Conservation (phyloP, 352 stramenopile species). For the Phytophthora sp. region DNA sequence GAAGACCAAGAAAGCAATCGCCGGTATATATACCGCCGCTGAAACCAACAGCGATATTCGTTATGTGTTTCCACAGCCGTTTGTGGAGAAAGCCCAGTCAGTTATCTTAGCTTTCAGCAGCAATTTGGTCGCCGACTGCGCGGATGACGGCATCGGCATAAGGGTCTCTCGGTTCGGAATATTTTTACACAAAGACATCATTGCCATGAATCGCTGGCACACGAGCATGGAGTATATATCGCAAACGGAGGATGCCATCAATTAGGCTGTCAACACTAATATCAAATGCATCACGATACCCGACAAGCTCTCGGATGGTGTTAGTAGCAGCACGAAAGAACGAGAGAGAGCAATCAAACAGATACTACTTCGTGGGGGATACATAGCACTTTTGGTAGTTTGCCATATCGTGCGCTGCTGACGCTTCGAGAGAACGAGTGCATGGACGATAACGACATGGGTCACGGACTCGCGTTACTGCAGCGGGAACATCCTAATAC, state of each 20-base stretch:
- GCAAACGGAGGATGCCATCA: background rate
- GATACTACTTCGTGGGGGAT: background rate
- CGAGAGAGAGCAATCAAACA: background rate
- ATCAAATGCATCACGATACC: background rate
- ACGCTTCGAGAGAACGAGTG: background rate
- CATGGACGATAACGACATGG: conserved; percentile 2
- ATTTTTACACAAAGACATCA: background rate
- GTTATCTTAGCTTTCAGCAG: background rate
- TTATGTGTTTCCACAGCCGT: conserved; percentile 5
- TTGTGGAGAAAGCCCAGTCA: conserved; percentile 2
- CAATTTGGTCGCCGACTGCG: background rate
- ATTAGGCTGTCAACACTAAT: conserved; percentile 12
- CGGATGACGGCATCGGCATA: background rate
- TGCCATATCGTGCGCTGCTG: background rate
- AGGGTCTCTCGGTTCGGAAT: conserved; percentile 12
- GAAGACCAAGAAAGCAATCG: conserved; percentile 9
- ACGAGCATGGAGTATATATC: conserved; percentile 1
- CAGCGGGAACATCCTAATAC: background rate
- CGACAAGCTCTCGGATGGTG: background rate
- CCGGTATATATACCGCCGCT: background rate
- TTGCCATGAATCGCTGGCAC: conserved; percentile 5
- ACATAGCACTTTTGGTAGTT: background rate
- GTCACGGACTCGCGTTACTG: background rate
- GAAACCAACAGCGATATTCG: conserved; percentile 1
- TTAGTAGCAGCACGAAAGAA: background rate